Evolutionary conservation across 305 asterid genomes (phyloP), one percentile per base, ranked within the genome.

Genomic region (Fraxinus latifolia): DNA sequence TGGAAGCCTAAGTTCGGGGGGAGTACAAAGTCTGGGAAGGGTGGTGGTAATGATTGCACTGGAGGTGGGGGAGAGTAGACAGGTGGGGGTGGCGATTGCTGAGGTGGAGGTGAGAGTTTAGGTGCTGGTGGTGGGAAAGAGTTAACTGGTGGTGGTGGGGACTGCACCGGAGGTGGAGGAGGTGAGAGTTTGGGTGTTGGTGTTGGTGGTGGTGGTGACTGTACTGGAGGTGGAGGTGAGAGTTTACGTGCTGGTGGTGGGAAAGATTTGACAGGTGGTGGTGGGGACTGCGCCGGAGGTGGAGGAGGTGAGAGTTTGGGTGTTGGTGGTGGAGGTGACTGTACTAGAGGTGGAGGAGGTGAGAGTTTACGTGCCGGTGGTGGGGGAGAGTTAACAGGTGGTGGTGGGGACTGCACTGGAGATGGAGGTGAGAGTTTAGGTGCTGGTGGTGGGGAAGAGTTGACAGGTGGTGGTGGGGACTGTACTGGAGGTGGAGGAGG

Each of bases 401-500:
- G 36, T 19, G 78, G 68, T 5, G 74, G 86, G 7, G 42, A 62
- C 1, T 5, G 58, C 8, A 47, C 67, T 7, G 47, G 79, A 27
- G 74, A 3, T 11, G 36, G 36, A 67, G 34, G 74, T 27, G 74
- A 67, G 74, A 27, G 36, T 27, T 65, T 67, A 11, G 74, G 74
- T 67, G 36, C 2, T 27, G 36, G 55, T 12, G 65, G 65, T 1
- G 82, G 77, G 62, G 25, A 32, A 7, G 11, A 33, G 33, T 23
- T 78, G 21, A 65, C 77, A 27, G 67, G 76, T 33, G 83, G 83
- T 72, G 84, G 53, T 34, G 83, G 87, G 7, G 81, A 25, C 0
- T 9, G 62, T 3, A 4, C 33, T 0, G 60, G 7, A 11, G 67
- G 85, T 21, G 58, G 50, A 15, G 82, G 82, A n/a, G 82, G 58